Conservation (phyloP, 1,284 basidiomycete species). For the Austropuccinia psidii region DNA sequence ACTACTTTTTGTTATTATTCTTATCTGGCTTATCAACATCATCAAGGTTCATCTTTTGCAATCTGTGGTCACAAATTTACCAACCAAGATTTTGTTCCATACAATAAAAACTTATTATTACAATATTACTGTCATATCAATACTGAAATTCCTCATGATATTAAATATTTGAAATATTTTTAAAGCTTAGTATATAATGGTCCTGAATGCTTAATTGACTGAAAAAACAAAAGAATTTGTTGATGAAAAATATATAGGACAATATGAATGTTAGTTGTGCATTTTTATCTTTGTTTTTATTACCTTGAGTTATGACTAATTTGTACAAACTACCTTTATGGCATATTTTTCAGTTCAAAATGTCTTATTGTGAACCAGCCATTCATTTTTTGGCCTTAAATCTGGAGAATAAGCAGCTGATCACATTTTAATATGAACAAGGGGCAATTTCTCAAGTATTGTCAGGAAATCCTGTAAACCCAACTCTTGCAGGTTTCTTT, state of each 20-base stretch:
- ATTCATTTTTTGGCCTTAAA: not conserved
- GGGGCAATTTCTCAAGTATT: not conserved
- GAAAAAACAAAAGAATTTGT: constrained; percentile 49
- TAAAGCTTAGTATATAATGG: constrained; percentile 55
- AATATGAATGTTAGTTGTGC: constrained; percentile 38
- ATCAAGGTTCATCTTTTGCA: too few relatives aligned
- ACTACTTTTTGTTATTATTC: constrained; percentile 50
- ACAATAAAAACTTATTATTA: constrained; percentile 46
- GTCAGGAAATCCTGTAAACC: not conserved
- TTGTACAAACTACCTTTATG: not conserved
- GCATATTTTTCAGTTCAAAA: constrained; percentile 9
- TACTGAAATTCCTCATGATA: constrained; percentile 47
- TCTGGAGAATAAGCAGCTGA: not conserved
- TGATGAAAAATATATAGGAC: constrained; percentile 48
- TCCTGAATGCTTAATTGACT: constrained; percentile 45
- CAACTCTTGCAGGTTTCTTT: not conserved
- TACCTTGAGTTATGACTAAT: too few relatives aligned
- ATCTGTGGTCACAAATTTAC: too few relatives aligned
- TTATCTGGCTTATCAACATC: too few relatives aligned
- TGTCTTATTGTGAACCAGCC: not conserved
- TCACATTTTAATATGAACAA: not conserved
- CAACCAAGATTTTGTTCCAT: constrained; percentile 48
- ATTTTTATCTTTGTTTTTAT: not conserved
- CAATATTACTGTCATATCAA: constrained; percentile 54
- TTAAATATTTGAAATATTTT: constrained; percentile 51